These are phyloP conservation scores for Dalbergia cochinchinensis DNA, from an alignment of 306 rosid genomes.

Conservation along the genomic window DNA sequence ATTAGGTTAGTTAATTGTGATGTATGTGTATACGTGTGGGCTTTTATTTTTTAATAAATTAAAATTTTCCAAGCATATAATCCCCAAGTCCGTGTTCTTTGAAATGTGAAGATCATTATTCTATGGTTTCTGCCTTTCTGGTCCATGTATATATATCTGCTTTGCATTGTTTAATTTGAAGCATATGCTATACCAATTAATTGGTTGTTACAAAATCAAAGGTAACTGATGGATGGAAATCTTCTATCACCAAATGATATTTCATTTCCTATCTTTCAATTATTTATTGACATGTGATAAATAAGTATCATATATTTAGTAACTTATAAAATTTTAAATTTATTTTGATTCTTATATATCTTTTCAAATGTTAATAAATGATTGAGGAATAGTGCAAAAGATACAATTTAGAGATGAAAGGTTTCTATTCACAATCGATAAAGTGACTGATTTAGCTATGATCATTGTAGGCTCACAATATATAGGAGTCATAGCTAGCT, in stretches of 20 bases:
- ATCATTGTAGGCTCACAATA: not conserved
- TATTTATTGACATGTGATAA: too few relatives aligned
- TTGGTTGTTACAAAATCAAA: too few relatives aligned
- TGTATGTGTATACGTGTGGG: not conserved
- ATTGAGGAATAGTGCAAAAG: too few relatives aligned
- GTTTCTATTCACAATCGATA: not conserved
- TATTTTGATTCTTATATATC: too few relatives aligned
- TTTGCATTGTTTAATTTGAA: constrained; percentile 16
- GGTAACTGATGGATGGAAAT: too few relatives aligned
- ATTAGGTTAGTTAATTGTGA: constrained; percentile 18
- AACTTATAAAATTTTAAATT: too few relatives aligned
- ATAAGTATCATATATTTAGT: too few relatives aligned
- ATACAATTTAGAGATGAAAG: too few relatives aligned
- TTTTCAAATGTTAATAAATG: too few relatives aligned
- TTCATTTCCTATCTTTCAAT: too few relatives aligned
- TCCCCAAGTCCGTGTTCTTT: not conserved
- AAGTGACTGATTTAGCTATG: not conserved
- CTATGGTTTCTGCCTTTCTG: constrained; percentile 13
- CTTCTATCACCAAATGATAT: too few relatives aligned
- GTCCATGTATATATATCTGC: not conserved
- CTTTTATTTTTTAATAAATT: not conserved
- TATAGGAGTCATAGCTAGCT: not conserved
- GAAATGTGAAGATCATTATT: not conserved
- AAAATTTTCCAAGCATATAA: not conserved
- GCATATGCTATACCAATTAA: not conserved